Conservation (phyloP, 2,329 filamentous ascomycete species). For the Aspergillus sp. region DNA sequence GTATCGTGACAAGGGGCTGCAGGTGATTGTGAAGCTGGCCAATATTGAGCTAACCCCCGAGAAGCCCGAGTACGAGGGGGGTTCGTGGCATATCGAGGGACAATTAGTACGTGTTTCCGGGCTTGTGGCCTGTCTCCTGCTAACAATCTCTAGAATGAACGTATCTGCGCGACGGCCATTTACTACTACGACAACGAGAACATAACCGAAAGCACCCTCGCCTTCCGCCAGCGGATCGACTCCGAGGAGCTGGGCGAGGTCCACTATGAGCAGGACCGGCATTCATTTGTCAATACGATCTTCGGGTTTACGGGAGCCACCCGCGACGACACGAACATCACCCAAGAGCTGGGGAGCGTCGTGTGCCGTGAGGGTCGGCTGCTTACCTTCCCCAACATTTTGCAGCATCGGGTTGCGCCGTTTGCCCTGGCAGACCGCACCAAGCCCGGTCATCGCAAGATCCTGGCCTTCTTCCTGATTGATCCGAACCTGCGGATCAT, state of each 20-base stretch:
- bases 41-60: constrained; percentile 61
- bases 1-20: constrained; percentile 35
- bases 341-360: constrained; percentile 11
- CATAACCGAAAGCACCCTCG: constrained; percentile 53
- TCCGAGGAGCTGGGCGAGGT: background rate
- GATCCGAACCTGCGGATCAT: constrained; percentile 55
- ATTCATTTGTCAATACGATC: constrained; percentile 1
- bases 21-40: constrained; percentile 61
- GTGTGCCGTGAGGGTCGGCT: constrained; percentile 5
- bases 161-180: constrained; percentile 62
- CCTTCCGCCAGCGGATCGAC: constrained; percentile 46
- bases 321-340: constrained; percentile 15
- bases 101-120: constrained; percentile 18
- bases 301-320: constrained; percentile 4
- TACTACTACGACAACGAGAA: constrained; percentile 67
- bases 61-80: constrained; percentile 53
- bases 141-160: constrained; percentile 50
- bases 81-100: constrained; percentile 48
- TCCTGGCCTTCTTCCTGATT: constrained; percentile 59
- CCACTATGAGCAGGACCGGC: background rate
- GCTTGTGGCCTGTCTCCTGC: background rate
- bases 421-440: constrained; percentile 52
- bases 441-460: constrained; percentile 55
- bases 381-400: constrained; percentile 16
- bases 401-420: constrained; percentile 53